A percentile compares a stretch with the other conserved stretches of the same genome.
phyloP scores from a whole-genome alignment of 2,329 filamentous ascomycete genomes.

The Fusarium sp. region DNA sequence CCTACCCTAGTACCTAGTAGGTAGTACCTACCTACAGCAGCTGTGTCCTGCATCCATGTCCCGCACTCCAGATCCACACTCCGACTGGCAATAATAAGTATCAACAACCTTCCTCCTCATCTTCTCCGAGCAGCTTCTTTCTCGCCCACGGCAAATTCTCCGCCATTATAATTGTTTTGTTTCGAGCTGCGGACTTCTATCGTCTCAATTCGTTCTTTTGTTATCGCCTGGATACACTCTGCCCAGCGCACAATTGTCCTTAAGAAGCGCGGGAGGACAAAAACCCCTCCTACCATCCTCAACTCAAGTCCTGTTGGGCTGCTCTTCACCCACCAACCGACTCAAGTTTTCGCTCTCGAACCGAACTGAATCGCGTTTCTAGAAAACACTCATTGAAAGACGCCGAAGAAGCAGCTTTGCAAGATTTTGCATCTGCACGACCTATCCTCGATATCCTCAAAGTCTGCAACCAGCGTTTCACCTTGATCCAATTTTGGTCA shows the following conservation, averaged over 20 bases:
- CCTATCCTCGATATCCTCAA: conserved; percentile 2
- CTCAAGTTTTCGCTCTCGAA: conserved; percentile 20
- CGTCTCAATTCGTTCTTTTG: conserved; percentile 1
- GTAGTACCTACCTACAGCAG: conserved; percentile 9
- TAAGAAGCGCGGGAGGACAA: conserved; percentile 19
- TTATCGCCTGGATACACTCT: background rate
- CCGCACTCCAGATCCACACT: conserved; percentile 47
- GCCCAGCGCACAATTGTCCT: conserved; percentile 5
- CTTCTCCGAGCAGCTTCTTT: conserved; percentile 36
- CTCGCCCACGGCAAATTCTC: conserved; percentile 39
- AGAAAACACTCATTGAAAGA: conserved; percentile 13
- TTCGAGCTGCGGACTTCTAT: conserved; percentile 8
- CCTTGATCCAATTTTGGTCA: conserved; percentile 8
- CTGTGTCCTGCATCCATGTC: conserved; percentile 19
- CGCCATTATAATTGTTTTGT: conserved; percentile 17
- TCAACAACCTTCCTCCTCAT: conserved; percentile 49
- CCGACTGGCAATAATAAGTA: conserved; percentile 49
- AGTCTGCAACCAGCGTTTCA: conserved; percentile 17
- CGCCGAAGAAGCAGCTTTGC: background rate
- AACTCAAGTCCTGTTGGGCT: conserved; percentile 32
- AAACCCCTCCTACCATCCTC: conserved; percentile 38
- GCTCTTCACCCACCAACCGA: conserved; percentile 32
- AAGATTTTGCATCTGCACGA: conserved; percentile 4
- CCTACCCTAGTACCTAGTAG: no score
- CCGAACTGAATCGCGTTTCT: conserved; percentile 9